Evolutionary conservation across 148 eudicot species (phyloP).

Genomic region (Cornus kousa): DNA sequence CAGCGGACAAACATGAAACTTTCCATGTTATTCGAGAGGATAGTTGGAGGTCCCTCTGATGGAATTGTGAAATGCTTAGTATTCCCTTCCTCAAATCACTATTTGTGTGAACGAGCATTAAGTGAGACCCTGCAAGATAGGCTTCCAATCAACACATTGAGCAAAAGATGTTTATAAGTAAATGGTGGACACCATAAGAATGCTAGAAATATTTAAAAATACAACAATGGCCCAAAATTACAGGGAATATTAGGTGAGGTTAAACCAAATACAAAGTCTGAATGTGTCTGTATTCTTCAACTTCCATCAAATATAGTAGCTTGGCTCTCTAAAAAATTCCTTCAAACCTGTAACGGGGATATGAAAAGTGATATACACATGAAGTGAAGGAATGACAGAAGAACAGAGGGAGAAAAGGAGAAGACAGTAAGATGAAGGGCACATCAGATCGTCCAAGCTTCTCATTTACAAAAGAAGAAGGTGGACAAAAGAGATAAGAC

Average conservation of each 20-base stretch:
- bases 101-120: constrained; percentile 42
- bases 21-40: constrained; percentile 26
- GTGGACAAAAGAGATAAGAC: no score
- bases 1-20: constrained; percentile 30
- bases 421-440: background rate
- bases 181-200: background rate
- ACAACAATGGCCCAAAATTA: background rate
- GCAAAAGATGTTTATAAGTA: background rate
- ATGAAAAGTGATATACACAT: no score
- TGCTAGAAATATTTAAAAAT: background rate
- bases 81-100: constrained; percentile 34
- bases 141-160: constrained; percentile 3
- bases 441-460: background rate
- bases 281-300: background rate
- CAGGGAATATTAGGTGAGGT: background rate
- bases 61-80: constrained; percentile 30
- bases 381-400: no score
- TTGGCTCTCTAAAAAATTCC: no score
- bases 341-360: background rate
- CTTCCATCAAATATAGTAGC: background rate
- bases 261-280: background rate
- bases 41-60: constrained; percentile 26
- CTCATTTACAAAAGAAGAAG: background rate
- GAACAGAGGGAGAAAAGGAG: no score
- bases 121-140: constrained; percentile 24